Evolutionary conservation across 2,329 filamentous ascomycete species (phyloP).

Genomic region (Fusarium palustre): DNA sequence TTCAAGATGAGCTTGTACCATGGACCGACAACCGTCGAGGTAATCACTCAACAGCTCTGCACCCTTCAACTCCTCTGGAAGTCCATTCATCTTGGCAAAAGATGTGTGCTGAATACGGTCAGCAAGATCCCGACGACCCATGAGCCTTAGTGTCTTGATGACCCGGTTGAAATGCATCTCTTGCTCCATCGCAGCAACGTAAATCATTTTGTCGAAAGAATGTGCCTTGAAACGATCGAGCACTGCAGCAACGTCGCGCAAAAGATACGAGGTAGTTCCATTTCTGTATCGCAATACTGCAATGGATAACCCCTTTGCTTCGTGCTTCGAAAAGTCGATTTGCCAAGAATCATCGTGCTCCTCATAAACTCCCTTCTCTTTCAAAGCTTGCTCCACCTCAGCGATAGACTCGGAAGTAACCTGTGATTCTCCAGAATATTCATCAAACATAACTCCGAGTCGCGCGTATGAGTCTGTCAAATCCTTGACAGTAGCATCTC

Average conservation of each 20-base stretch:
- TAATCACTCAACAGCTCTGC: constrained; percentile 41
- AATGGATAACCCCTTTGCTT: constrained; percentile 76
- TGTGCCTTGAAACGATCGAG: constrained; percentile 70
- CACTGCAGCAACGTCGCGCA: constrained; percentile 78
- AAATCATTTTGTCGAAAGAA: constrained; percentile 82
- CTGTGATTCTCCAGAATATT: constrained; percentile 76
- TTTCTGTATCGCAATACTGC: constrained; percentile 72
- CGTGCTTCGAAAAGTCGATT: constrained; percentile 78
- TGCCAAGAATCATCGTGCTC: constrained; percentile 74
- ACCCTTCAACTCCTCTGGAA: constrained; percentile 29
- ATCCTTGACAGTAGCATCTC: constrained; percentile 65
- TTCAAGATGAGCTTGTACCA: not conserved
- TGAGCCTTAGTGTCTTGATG: constrained; percentile 66
- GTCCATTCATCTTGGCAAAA: constrained; percentile 66
- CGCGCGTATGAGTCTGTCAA: constrained; percentile 67
- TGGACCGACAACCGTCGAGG: constrained; percentile 21
- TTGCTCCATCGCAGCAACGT: constrained; percentile 78
- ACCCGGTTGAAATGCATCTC: constrained; percentile 79
- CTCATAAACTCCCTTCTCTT: constrained; percentile 70
- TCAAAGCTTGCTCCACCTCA: constrained; percentile 67
- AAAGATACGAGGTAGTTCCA: constrained; percentile 62
- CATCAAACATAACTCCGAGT: constrained; percentile 67
- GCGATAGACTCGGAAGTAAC: constrained; percentile 64
- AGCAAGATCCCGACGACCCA: constrained; percentile 51
- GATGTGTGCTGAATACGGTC: constrained; percentile 53